A percentile compares a stretch with the other conserved stretches of the same genome.
Conservation (phyloP, 805 yeast genomes). For the Candida morakotiae region DNA sequence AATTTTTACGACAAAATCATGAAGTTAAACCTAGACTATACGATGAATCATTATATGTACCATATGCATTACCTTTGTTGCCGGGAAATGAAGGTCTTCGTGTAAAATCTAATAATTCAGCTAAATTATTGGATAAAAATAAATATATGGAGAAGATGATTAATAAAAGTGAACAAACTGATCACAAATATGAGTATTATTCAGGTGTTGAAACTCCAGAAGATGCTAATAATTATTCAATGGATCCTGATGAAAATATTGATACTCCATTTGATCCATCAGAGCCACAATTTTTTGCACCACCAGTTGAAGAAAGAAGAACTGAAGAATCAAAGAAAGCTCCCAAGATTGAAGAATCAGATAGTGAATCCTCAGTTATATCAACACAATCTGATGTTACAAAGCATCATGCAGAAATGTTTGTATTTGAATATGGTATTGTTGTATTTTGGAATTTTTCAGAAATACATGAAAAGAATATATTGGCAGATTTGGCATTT, state of each 20-base stretch:
- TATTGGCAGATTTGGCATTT: constrained; percentile 86
- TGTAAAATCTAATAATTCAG: constrained; percentile 63
- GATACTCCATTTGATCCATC: constrained; percentile 71
- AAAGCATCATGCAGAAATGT: constrained; percentile 78
- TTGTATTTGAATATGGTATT: constrained; percentile 86
- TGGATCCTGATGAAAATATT: constrained; percentile 43
- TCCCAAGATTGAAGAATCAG: background rate
- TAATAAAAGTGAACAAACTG: constrained; percentile 77
- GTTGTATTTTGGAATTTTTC: constrained; percentile 98
- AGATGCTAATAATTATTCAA: constrained; percentile 45
- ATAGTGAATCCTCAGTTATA: constrained; percentile 1
- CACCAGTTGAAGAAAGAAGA: constrained; percentile 26
- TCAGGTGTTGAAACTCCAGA: constrained; percentile 71
- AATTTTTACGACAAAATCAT: constrained; percentile 66
- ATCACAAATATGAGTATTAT: constrained; percentile 88
- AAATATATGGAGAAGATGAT: constrained; percentile 70
- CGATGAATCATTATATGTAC: constrained; percentile 91
- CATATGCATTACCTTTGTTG: constrained; percentile 78
- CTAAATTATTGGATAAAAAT: constrained; percentile 38
- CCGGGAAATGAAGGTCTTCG: constrained; percentile 82
- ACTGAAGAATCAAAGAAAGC: constrained; percentile 8
- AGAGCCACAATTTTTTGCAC: constrained; percentile 86
- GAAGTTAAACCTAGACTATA: constrained; percentile 82
- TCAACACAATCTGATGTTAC: constrained; percentile 34
- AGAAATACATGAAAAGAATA: constrained; percentile 87